phyloP scores from a whole-genome alignment of 2,329 filamentous ascomycete species.

The Epicoccum sorghinum region DNA sequence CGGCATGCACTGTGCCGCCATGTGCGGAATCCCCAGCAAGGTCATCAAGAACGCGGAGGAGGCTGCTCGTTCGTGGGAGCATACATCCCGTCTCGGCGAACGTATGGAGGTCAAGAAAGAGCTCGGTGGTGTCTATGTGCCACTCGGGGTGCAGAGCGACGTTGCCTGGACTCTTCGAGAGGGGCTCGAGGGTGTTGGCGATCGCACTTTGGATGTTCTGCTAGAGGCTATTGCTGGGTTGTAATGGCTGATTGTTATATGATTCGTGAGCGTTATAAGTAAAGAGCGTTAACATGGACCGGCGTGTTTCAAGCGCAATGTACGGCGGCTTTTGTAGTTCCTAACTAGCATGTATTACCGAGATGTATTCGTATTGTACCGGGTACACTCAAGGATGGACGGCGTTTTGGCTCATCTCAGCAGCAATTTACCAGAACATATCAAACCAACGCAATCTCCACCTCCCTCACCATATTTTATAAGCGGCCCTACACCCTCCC shows the following conservation, averaged over 20 bases:
- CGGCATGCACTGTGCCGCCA: constrained; percentile 97
- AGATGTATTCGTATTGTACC: neutral
- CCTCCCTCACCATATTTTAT: neutral
- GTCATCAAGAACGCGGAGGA: constrained; percentile 87
- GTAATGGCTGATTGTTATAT: constrained; percentile 32
- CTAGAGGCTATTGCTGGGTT: constrained; percentile 62
- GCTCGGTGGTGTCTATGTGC: constrained; percentile 79
- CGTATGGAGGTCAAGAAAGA: constrained; percentile 74
- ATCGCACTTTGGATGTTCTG: constrained; percentile 62
- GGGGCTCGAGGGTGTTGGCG: constrained; percentile 50
- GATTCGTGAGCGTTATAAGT: too few species aligned
- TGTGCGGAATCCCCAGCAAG: constrained; percentile 88
- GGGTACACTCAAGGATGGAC: neutral
- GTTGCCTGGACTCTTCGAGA: constrained; percentile 76
- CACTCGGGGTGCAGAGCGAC: constrained; percentile 86
- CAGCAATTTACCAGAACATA: neutral
- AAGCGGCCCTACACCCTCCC: constrained; percentile 15
- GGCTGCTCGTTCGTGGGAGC: constrained; percentile 91
- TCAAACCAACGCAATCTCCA: neutral
- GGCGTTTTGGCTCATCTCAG: neutral
- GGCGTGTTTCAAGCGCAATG: neutral
- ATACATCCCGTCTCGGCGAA: constrained; percentile 88
- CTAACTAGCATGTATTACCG: neutral
- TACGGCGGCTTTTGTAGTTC: neutral
- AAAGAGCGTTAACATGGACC: too few species aligned